Evolutionary conservation across 768 basidiomycete genomes (phyloP).

Genomic region (Boletus edulis): DNA sequence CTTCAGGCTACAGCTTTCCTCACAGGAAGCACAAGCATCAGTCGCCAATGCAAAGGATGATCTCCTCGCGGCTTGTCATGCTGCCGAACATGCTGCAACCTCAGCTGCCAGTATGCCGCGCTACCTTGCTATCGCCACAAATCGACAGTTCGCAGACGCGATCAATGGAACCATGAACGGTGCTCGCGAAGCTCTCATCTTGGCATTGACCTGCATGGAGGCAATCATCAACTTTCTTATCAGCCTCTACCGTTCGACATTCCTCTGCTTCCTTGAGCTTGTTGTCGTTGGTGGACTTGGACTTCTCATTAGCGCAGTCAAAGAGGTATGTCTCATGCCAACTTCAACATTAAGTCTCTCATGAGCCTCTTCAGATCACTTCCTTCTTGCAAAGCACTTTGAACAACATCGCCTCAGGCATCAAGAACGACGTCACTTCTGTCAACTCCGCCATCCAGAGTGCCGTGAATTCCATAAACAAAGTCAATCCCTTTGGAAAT

Average conservation of each 20-base stretch:
- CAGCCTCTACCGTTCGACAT: conserved; percentile 88
- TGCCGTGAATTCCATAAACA: conserved; percentile 70
- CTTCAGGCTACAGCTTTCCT: conserved; percentile 76
- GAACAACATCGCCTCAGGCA: conserved; percentile 57
- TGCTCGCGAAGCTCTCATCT: conserved; percentile 68
- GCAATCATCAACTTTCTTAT: conserved; percentile 89
- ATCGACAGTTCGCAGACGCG: conserved; percentile 72
- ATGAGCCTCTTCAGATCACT: conserved; percentile 54
- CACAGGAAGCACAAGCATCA: conserved; percentile 63
- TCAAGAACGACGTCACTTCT: conserved; percentile 65
- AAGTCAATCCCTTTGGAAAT: conserved; percentile 67
- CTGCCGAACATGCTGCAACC: conserved; percentile 81
- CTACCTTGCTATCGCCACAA: conserved; percentile 83
- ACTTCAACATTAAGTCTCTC: conserved; percentile 2
- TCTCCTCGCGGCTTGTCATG: conserved; percentile 80
- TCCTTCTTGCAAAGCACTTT: conserved; percentile 61
- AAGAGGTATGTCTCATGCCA: conserved; percentile 56
- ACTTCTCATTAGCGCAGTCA: conserved; percentile 77
- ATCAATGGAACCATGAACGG: conserved; percentile 78
- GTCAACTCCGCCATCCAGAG: conserved; percentile 68
- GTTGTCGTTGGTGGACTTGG: conserved; percentile 78
- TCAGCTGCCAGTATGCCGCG: conserved; percentile 83
- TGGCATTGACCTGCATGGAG: conserved; percentile 82
- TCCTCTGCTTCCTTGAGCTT: conserved; percentile 92
- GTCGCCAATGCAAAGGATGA: conserved; percentile 69